Evolutionary conservation across 2,329 filamentous ascomycete genomes (phyloP).

Genomic region (Ceratocystis destructans): DNA sequence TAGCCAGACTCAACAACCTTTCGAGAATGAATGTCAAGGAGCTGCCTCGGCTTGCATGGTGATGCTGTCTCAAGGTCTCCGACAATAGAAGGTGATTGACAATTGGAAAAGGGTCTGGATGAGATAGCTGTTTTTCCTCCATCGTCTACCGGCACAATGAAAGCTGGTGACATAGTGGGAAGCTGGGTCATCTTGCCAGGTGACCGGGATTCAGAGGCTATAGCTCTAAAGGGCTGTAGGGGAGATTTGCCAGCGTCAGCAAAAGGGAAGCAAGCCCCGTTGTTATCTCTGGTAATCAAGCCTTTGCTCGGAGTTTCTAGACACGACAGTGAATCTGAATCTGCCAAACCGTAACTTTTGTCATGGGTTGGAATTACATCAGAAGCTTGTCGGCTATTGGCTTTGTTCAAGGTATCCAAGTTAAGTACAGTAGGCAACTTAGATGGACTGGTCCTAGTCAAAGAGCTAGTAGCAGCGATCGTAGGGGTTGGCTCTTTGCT

Average conservation of each 20-base stretch:
- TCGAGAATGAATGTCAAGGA: not conserved
- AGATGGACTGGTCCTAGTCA: not conserved
- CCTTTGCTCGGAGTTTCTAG: not conserved
- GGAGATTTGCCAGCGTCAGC: not conserved
- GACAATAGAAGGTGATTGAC: conserved; percentile 10
- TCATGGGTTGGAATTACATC: not conserved
- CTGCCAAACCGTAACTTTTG: not conserved
- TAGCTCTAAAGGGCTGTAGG: not conserved
- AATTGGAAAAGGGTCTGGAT: too few species aligned
- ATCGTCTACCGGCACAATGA: not conserved
- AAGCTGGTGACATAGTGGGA: conserved; percentile 8
- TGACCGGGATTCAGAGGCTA: not conserved
- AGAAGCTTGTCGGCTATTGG: not conserved
- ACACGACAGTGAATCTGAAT: not conserved
- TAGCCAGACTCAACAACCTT: not conserved
- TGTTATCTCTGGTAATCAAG: not conserved
- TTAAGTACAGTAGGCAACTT: not conserved
- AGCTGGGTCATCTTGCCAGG: not conserved
- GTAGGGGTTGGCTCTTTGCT: not conserved
- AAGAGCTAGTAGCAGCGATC: not conserved
- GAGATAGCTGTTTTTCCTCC: not conserved
- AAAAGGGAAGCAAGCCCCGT: not conserved
- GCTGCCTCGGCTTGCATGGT: not conserved
- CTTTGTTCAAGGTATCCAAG: not conserved
- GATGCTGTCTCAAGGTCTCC: conserved; percentile 15